Evolutionary conservation across 805 yeast genomes (phyloP).

Genomic region (Zygosaccharomyces pseudorouxii): DNA sequence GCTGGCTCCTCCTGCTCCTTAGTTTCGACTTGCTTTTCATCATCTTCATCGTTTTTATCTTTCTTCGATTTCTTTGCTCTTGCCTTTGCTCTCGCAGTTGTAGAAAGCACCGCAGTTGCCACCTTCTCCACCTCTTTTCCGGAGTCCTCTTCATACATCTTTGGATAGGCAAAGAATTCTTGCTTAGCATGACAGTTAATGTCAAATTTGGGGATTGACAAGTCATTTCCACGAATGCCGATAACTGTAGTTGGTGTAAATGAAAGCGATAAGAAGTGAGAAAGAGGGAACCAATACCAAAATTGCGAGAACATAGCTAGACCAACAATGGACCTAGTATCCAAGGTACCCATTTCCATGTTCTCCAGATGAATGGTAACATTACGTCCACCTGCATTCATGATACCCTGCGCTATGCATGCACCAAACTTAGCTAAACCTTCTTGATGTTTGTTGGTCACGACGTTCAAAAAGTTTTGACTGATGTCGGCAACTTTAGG

Average conservation of each 20-base stretch:
- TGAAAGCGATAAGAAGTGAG: constrained; percentile 88
- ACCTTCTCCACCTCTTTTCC: constrained; percentile 83
- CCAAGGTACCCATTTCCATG: constrained; percentile 81
- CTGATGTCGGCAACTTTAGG: constrained; percentile 78
- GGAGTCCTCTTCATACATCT: constrained; percentile 72
- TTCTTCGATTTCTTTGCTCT: constrained; percentile 62
- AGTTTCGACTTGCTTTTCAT: constrained; percentile 27
- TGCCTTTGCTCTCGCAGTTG: constrained; percentile 90
- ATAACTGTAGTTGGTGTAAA: constrained; percentile 88
- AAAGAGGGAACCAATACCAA: constrained; percentile 98
- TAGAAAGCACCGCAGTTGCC: constrained; percentile 88
- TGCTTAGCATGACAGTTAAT: constrained; percentile 77
- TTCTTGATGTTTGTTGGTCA: constrained; percentile 87
- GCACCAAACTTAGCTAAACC: constrained; percentile 98
- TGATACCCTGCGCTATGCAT: constrained; percentile 91
- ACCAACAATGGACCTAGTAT: constrained; percentile 89
- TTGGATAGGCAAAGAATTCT: constrained; percentile 82
- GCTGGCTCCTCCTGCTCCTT: constrained; percentile 25
- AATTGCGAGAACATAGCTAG: constrained; percentile 83
- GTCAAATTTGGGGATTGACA: constrained; percentile 79
- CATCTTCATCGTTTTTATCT: constrained; percentile 44
- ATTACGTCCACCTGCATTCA: constrained; percentile 98
- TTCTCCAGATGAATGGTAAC: constrained; percentile 92
- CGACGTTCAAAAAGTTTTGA: constrained; percentile 67
- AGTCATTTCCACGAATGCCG: constrained; percentile 73